A percentile compares a stretch with the other conserved stretches of the same genome.
Conservation (phyloP, 1,139 yeast genomes). For the Pneumocystis oryctolagi region DNA sequence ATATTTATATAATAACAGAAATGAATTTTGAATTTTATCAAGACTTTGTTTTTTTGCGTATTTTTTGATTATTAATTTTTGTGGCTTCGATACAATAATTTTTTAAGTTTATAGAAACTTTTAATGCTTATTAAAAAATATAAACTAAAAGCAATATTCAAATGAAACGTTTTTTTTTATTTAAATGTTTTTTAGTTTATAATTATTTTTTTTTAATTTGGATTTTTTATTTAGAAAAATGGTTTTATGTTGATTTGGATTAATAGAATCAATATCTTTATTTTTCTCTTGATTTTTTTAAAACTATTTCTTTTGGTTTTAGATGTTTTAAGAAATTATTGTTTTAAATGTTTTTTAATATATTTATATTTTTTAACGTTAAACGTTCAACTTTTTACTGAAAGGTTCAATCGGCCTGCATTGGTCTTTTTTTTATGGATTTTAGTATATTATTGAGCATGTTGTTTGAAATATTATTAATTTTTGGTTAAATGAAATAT, state of each 20-base stretch:
- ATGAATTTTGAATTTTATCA: constrained; percentile 89
- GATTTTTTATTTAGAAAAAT: constrained; percentile 60
- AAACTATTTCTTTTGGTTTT: neutral
- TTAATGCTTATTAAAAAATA: constrained; percentile 42
- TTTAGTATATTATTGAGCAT: neutral
- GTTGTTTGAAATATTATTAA: neutral
- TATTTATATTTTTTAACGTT: neutral
- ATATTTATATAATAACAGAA: constrained; percentile 53
- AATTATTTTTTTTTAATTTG: constrained; percentile 57
- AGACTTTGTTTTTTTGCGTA: no score
- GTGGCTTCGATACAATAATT: constrained; percentile 51
- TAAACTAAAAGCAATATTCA: neutral
- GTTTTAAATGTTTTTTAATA: neutral
- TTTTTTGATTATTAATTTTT: no score
- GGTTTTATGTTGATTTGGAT: constrained; percentile 49
- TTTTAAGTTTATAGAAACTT: constrained; percentile 56
- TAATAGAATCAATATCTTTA: constrained; percentile 46
- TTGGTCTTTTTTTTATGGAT: neutral
- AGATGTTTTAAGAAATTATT: neutral
- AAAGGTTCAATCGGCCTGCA: neutral
- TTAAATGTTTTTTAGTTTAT: constrained; percentile 48
- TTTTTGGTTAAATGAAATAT: neutral
- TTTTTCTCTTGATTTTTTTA: neutral
- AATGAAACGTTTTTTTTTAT: neutral
- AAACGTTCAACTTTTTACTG: neutral